phyloP scores from a whole-genome alignment of 164 flowering plant species.

The Vitis labrusca region DNA sequence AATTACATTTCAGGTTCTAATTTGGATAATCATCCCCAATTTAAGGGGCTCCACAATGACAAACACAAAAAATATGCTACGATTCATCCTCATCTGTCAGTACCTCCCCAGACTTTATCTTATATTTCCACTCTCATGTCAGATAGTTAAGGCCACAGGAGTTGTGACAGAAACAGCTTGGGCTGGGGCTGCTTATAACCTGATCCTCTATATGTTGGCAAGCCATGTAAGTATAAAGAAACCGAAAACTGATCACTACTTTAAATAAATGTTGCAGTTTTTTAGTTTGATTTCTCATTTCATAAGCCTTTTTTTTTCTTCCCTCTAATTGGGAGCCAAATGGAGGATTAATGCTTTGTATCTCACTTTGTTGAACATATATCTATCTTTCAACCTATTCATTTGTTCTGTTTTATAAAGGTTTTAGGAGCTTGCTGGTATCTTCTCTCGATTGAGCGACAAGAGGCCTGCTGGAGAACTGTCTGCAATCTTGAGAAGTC shows the following conservation, averaged over 20 bases:
- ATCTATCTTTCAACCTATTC: neutral
- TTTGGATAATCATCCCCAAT: constrained; percentile 74
- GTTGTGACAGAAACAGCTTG: constrained; percentile 66
- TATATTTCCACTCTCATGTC: constrained; percentile 51
- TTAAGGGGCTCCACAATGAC: constrained; percentile 57
- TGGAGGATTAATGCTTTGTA: no score
- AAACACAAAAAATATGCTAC: constrained; percentile 58
- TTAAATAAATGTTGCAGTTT: neutral
- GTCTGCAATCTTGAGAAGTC: constrained; percentile 33
- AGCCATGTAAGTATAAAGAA: constrained; percentile 57
- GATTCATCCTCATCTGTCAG: constrained; percentile 52
- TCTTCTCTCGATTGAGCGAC: constrained; percentile 57
- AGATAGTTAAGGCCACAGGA: constrained; percentile 60
- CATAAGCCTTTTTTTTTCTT: neutral
- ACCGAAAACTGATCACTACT: no score
- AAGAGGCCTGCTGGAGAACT: constrained; percentile 67
- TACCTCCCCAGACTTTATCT: constrained; percentile 57
- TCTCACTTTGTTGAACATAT: no score
- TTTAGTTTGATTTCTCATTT: neutral
- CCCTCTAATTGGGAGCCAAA: no score
- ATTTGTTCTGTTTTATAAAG: constrained; percentile 20
- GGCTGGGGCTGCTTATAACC: constrained; percentile 76
- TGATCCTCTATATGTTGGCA: constrained; percentile 66
- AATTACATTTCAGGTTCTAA: constrained; percentile 51
- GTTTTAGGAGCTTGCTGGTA: constrained; percentile 75